Conservation (phyloP, 1,139 yeast genomes). For the Yamadazyma epiphylla region DNA sequence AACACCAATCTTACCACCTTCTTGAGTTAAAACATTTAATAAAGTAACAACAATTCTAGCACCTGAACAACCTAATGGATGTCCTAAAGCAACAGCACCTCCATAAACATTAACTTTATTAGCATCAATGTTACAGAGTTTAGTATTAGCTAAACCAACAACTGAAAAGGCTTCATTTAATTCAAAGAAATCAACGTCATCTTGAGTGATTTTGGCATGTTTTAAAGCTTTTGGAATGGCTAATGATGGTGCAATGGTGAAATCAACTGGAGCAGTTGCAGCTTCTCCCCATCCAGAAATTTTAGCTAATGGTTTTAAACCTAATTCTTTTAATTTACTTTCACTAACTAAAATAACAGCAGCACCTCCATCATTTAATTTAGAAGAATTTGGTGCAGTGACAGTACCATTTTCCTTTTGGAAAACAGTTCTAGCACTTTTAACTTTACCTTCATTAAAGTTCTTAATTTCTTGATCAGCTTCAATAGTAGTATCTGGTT, state of each 20-base stretch:
- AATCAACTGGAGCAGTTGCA: slow-evolving; percentile 88
- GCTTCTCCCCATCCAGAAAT: slow-evolving; percentile 97
- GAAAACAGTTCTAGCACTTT: slow-evolving; percentile 87
- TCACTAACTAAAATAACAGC: slow-evolving; percentile 86
- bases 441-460: slow-evolving; percentile 71
- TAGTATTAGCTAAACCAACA: slow-evolving; percentile 87
- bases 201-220: slow-evolving; percentile 62
- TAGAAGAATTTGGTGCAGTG: slow-evolving; percentile 95
- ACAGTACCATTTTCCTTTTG: slow-evolving; percentile 89
- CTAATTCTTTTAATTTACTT: slow-evolving; percentile 75
- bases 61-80: slow-evolving; percentile 97
- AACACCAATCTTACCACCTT: slow-evolving; percentile 83
- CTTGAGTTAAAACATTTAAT: slow-evolving; percentile 70
- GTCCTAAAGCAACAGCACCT: slow-evolving; percentile 97
- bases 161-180: slow-evolving; percentile 97
- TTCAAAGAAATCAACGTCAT: slow-evolving; percentile 77
- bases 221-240: slow-evolving; percentile 95
- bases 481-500: slow-evolving; percentile 72
- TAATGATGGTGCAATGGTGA: slow-evolving; percentile 90
- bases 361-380: slow-evolving; percentile 96
- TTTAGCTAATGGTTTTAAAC: slow-evolving; percentile 82
- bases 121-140: slow-evolving; percentile 60
- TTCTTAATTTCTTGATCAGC: slow-evolving; percentile 73
- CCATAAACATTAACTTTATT: slow-evolving; percentile 89
- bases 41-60: slow-evolving; percentile 91